phyloP scores from a whole-genome alignment of 495 filamentous ascomycete genomes.

The Aspergillus leporis region DNA sequence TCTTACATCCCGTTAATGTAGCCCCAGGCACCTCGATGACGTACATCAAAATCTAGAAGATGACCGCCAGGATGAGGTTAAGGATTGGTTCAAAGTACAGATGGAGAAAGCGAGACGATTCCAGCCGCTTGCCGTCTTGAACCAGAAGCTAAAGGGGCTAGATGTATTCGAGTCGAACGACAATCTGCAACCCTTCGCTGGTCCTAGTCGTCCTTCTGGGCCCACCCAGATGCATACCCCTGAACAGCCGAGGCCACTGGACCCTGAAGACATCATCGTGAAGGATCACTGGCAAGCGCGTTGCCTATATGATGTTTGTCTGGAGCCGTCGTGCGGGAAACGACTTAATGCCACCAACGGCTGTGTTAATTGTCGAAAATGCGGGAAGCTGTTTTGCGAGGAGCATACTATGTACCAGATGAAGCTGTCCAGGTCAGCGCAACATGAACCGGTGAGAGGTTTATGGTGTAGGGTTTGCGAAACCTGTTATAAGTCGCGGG shows the following conservation, averaged over 20 bases:
- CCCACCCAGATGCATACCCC: constrained; percentile 31
- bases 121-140: constrained; percentile 85
- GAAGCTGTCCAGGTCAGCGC: constrained; percentile 88
- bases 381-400: constrained; percentile 92
- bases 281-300: constrained; percentile 85
- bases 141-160: constrained; percentile 95
- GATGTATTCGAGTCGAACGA: constrained; percentile 98
- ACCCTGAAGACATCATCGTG: constrained; percentile 88
- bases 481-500: constrained; percentile 94
- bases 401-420: constrained; percentile 99
- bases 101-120: constrained; percentile 95
- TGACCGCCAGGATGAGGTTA: constrained; percentile 92
- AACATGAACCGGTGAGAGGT: constrained; percentile 88
- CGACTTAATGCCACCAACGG: constrained; percentile 76
- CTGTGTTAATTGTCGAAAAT: constrained; percentile 87
- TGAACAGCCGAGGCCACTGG: constrained; percentile 45
- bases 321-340: constrained; percentile 83
- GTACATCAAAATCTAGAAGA: constrained; percentile 91
- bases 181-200: constrained; percentile 35
- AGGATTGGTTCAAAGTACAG: constrained; percentile 96
- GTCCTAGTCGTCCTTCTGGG: constrained; percentile 32
- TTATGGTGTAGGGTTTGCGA: constrained; percentile 96
- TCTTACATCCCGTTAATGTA: constrained; percentile 19
- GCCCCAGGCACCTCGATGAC: constrained; percentile 83
- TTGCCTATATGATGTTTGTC: constrained; percentile 72